A percentile compares a stretch with the other conserved stretches of the same genome.
Conservation (phyloP, 1,139 yeast genomes). For the Lodderomyces metapsilosis region DNA sequence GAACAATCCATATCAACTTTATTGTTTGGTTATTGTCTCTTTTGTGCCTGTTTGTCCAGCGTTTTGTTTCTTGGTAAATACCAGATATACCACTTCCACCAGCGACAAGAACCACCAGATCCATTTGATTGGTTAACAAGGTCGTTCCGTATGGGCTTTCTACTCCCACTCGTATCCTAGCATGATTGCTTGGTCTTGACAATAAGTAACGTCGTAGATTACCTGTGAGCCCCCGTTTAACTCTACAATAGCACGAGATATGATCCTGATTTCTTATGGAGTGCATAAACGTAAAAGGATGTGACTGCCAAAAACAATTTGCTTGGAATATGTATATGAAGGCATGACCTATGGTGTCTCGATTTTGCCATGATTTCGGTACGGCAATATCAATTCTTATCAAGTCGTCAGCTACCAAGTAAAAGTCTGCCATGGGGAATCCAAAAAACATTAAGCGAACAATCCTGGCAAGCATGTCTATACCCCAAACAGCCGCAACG, state of each 20-base stretch:
- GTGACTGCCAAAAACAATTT: conserved; percentile 43
- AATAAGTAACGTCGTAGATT: conserved; percentile 30
- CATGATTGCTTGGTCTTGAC: conserved; percentile 25
- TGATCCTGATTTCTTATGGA: conserved; percentile 13
- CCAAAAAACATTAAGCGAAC: conserved; percentile 36
- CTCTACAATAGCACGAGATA: conserved; percentile 31
- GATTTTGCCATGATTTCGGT: conserved; percentile 39
- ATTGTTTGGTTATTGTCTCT: neutral
- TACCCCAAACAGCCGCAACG: conserved; percentile 40
- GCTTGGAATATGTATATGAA: conserved; percentile 45
- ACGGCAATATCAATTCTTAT: conserved; percentile 40
- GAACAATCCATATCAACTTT: conserved; percentile 19
- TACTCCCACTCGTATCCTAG: conserved; percentile 30
- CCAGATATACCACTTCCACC: conserved; percentile 49
- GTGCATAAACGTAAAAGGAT: conserved; percentile 30
- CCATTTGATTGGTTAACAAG: conserved; percentile 27
- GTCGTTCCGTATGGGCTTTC: conserved; percentile 46
- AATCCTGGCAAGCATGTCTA: conserved; percentile 44
- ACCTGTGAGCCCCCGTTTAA: conserved; percentile 40
- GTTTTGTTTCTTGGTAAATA: conserved; percentile 36
- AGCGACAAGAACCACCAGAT: conserved; percentile 41
- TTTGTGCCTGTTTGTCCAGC: conserved; percentile 16
- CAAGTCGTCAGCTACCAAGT: conserved; percentile 37
- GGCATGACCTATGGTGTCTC: conserved; percentile 51
- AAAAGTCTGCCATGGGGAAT: conserved; percentile 34